Percentiles rank a stretch among this genome's conserved stretches.
Evolutionary conservation across 768 basidiomycete species (phyloP).

Genomic region (Pleurotus pulmonarius): DNA sequence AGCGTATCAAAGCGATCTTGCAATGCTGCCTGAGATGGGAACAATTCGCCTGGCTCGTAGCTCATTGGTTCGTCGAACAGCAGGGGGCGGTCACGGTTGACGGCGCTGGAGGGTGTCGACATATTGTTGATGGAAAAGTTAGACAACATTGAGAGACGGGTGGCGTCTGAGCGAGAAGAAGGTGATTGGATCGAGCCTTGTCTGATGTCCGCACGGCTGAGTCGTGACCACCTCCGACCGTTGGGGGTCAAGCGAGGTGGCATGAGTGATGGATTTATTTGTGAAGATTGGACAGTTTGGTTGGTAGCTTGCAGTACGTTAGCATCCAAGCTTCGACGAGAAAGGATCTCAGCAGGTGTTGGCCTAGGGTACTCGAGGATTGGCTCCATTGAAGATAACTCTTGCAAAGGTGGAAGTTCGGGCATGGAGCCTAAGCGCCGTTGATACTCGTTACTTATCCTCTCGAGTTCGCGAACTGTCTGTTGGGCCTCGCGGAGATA

Average conservation of each 20-base stretch:
- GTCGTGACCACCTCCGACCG: slow-evolving; percentile 5
- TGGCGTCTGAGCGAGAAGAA: slow-evolving; percentile 19
- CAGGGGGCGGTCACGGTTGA: slow-evolving; percentile 25
- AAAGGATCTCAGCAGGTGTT: not conserved
- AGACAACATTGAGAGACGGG: slow-evolving; percentile 35
- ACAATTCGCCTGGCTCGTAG: slow-evolving; percentile 18
- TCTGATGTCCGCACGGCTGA: slow-evolving; percentile 13
- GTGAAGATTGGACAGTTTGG: not conserved
- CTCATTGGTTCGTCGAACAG: slow-evolving; percentile 39
- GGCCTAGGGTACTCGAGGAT: slow-evolving; percentile 4
- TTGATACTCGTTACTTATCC: slow-evolving; percentile 2
- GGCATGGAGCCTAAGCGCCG: not conserved
- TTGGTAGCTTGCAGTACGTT: not conserved
- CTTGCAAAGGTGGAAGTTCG: slow-evolving; percentile 1
- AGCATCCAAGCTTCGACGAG: slow-evolving; percentile 8
- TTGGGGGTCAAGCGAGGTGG: not conserved
- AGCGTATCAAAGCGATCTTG: slow-evolving; percentile 8
- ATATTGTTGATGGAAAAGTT: slow-evolving; percentile 38
- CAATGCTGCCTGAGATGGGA: not conserved
- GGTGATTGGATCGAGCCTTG: slow-evolving; percentile 20
- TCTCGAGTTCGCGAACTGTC: slow-evolving; percentile 9
- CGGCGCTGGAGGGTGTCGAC: slow-evolving; percentile 28
- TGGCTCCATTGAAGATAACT: not conserved
- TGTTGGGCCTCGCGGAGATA: slow-evolving; percentile 4
- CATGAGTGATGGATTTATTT: slow-evolving; percentile 3